These are phyloP conservation scores for Umbelopsis sp. DNA, from an alignment of 192 early-diverging fungal genomes.

Conservation along the genomic window DNA sequence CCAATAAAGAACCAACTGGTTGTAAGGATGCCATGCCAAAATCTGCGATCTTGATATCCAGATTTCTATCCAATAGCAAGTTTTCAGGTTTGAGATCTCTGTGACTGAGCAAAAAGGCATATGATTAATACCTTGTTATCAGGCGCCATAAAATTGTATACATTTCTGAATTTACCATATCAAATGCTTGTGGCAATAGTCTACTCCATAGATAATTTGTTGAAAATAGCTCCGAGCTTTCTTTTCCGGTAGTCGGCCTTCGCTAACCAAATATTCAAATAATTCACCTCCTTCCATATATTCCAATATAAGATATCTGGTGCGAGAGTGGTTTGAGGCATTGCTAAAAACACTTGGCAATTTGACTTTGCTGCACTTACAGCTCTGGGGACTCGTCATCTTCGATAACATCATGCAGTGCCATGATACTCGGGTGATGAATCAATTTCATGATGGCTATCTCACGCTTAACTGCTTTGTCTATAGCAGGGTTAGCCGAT, in stretches of 20 bases:
- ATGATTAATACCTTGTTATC: no score
- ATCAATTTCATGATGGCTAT: constrained; percentile 60
- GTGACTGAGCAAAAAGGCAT: constrained; percentile 49
- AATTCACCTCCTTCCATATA: constrained; percentile 74
- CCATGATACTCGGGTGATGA: constrained; percentile 55
- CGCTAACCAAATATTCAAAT: constrained; percentile 70
- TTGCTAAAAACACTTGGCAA: constrained; percentile 8
- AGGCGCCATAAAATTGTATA: no score
- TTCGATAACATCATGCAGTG: constrained; percentile 50
- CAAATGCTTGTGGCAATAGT: constrained; percentile 66
- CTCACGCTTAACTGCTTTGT: constrained; percentile 56
- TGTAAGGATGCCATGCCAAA: constrained; percentile 83
- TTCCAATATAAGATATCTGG: constrained; percentile 68
- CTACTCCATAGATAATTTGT: constrained; percentile 71
- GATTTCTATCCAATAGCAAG: constrained; percentile 51
- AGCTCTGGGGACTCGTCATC: constrained; percentile 35
- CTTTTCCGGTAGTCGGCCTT: constrained; percentile 58
- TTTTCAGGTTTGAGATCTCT: constrained; percentile 94
- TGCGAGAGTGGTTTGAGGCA: background rate
- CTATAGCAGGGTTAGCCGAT: constrained; percentile 49
- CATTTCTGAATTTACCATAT: constrained; percentile 60
- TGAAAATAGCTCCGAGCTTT: constrained; percentile 73
- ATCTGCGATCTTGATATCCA: constrained; percentile 90
- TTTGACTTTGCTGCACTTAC: constrained; percentile 25
- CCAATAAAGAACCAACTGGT: constrained; percentile 57